A percentile compares a stretch with the other conserved stretches of the same genome.
Conservation (phyloP, 2,329 filamentous ascomycete genomes). For the Penicillium olsonii region DNA sequence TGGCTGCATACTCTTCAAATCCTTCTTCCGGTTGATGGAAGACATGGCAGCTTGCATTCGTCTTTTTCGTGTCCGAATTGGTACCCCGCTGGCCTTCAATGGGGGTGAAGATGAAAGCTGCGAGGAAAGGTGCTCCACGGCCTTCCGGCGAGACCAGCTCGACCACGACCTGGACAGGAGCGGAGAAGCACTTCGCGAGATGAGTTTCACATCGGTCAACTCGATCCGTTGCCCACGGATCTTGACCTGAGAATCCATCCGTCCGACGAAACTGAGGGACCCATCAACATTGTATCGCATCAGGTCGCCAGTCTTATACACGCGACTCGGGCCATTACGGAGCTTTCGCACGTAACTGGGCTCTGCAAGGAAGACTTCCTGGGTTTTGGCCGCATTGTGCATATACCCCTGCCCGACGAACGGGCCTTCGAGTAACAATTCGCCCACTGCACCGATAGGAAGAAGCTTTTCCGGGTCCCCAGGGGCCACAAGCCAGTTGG, state of each 20-base stretch:
- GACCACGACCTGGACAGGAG: too few relatives aligned
- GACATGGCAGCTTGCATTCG: too few relatives aligned
- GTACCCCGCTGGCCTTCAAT: too few relatives aligned
- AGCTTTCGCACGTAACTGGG: conserved; percentile 18
- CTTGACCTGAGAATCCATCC: conserved; percentile 64
- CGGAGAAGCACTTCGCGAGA: too few relatives aligned
- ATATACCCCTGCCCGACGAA: conserved; percentile 44
- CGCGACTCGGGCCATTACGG: not conserved
- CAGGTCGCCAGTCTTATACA: conserved; percentile 27
- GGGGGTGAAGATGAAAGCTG: too few relatives aligned
- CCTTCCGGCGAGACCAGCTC: too few relatives aligned
- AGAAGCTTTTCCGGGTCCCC: conserved; percentile 24
- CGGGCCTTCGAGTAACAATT: conserved; percentile 46
- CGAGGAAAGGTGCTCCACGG: too few relatives aligned
- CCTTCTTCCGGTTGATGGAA: too few relatives aligned
- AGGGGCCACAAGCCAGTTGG: conserved; percentile 36
- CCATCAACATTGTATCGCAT: conserved; percentile 19
- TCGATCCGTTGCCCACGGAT: conserved; percentile 55
- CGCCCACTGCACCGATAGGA: conserved; percentile 44
- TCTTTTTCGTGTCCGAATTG: too few relatives aligned
- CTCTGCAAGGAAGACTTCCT: conserved; percentile 23
- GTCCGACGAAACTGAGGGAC: conserved; percentile 42
- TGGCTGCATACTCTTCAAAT: too few relatives aligned
- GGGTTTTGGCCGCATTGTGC: conserved; percentile 25
- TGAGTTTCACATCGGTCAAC: too few relatives aligned